A percentile compares a stretch with the other conserved stretches of the same genome.
phyloP scores from a whole-genome alignment of 1,284 basidiomycete species.

The Ustilago loliicola region DNA sequence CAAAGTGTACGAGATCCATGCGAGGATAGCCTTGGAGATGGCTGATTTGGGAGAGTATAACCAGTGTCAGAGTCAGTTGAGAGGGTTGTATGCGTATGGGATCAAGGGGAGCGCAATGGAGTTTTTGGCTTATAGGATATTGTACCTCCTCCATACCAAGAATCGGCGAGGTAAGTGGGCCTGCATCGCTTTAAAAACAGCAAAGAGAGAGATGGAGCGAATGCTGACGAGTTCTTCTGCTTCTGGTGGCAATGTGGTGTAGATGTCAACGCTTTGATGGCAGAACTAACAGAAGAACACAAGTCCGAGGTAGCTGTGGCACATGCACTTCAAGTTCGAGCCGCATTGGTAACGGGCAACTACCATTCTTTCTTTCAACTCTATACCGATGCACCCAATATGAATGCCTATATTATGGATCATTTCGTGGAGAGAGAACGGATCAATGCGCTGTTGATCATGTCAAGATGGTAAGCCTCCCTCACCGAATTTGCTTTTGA shows the following conservation, averaged over 20 bases:
- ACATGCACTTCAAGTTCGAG: constrained; percentile 90
- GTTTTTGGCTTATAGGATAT: constrained; percentile 96
- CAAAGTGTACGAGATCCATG: constrained; percentile 97
- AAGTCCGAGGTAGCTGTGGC: constrained; percentile 83
- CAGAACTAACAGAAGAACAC: constrained; percentile 91
- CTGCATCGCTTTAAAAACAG: neutral
- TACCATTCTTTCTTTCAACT: constrained; percentile 91
- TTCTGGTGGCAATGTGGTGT: neutral
- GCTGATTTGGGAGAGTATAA: constrained; percentile 99
- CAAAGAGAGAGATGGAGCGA: neutral
- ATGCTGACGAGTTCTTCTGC: neutral
- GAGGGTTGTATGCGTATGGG: constrained; percentile 90
- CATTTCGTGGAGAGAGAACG: constrained; percentile 95
- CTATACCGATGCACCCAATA: constrained; percentile 88
- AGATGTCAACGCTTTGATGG: constrained; percentile 93
- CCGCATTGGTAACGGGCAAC: constrained; percentile 89
- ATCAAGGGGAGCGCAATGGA: constrained; percentile 91
- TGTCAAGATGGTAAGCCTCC: constrained; percentile 74
- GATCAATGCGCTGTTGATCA: constrained; percentile 85
- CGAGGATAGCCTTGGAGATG: constrained; percentile 95
- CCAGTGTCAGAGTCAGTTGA: constrained; percentile 92
- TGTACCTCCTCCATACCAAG: constrained; percentile 93
- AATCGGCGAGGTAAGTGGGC: constrained; percentile 79
- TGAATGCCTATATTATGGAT: constrained; percentile 99
- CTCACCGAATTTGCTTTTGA: neutral